Evolutionary conservation across 164 flowering plant species (phyloP), one percentile per base, ranked within the genome.

Genomic region (Sedum album): DNA sequence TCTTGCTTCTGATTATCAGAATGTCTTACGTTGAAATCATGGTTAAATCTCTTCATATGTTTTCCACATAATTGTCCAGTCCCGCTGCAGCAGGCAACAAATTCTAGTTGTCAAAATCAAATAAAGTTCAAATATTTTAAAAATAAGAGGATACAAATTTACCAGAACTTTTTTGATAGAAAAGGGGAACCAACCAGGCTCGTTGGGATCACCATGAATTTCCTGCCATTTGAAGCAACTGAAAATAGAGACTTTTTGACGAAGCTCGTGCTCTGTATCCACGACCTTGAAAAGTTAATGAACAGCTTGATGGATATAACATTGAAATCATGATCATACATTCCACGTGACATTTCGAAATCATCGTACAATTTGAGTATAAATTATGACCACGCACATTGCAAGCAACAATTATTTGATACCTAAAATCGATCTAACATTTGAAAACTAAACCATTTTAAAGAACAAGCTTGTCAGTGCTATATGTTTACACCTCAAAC

Each of bases 231-330:
- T 38, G 80, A 73, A 15, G 55, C n/a, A 20, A 87, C 73, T 20
- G 96, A 92, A 73, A 80, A 79, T 73, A 78, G 71, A 1, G 88
- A 86, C 83, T 95, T 95, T 78, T 95, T 88, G 90, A 69, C 75
- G 85, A 79, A 95, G 96, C 79, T 95, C 99, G 73, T 84, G 92
- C 77, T 95, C 95, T 97, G 92, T 95, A 76, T 87, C 97, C 91
- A 92, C 86, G 44, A 95, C 99, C 99, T 53, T 23, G 13, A 53
- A 53, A 53, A 25, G 7, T 49, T 49, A 49, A 4, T 2, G 57
- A 5, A 49, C 57, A 21, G 1, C 14, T 11, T 53, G 28, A 53
- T n/a, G n/a, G n/a, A n/a, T n/a, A n/a, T n/a, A n/a, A n/a, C n/a
- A n/a, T n/a, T n/a, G n/a, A n/a, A n/a, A n/a, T n/a, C n/a, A n/a